Evolutionary conservation across 2,329 filamentous ascomycete genomes (phyloP), one percentile per base, ranked within the genome.

Genomic region (Emmonsiellopsis sp.): DNA sequence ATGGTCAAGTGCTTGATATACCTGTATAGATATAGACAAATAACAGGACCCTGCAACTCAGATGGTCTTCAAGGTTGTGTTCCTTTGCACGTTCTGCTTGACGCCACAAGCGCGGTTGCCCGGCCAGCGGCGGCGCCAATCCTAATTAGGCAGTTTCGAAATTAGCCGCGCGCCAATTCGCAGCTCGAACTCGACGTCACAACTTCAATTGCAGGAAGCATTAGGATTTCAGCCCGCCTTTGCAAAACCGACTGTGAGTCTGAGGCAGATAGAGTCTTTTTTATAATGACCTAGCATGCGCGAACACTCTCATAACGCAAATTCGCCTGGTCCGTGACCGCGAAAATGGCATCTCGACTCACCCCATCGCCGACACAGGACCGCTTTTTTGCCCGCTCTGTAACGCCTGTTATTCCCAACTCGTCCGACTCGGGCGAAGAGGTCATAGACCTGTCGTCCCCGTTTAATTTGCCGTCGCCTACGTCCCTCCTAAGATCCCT

Each of bases 281-380:
- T 3, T 26, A 26, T 26, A 26, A 26, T 26, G 20, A 26, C 20
- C 1, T 26, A 26, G 20, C 20, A 26, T 26, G 20, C 20, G 20
- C 20, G 20, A 26, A 26, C 20, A 26, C 20, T 26, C 20, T 5
- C 20, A 26, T 26, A 26, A 26, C n/a, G 16, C 15, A 42, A 38
- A 30, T 38, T 26, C 16, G 10, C 16, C 34, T 5, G 34, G 37
- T 11, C 16, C 30, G 15, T 35, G 11, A 9, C 16, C 30, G 8
- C 26, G 32, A 15, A n/a, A 15, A 43, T 51, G 13, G n/a, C 48
- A 51, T 16, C 2, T 42, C 48, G 51, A 66, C 72, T 52, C 50
- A 72, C 70, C 31, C 13, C 20, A 7, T 15, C 9, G 30, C 74
- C 72, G 15, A 73, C 73, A 4, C 71, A 73, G 30, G 65, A 64